Evolutionary conservation across 257 asterid species (phyloP), one percentile per base, ranked within the genome.

Genomic region (Petunia secreta): DNA sequence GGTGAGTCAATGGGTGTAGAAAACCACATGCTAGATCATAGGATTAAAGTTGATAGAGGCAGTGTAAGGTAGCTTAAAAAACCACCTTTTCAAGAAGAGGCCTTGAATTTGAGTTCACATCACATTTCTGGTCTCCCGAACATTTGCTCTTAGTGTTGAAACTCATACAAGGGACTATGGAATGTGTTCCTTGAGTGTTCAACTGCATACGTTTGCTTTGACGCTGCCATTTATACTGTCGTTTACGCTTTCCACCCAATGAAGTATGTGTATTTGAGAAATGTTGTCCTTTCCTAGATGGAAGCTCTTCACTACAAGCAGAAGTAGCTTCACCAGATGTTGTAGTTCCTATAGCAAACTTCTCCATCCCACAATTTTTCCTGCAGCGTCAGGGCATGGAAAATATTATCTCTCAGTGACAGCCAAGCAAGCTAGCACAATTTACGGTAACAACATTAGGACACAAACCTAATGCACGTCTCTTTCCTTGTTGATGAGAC

Each of bases 161-260:
- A 64, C 36, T 80, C 62, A 55, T 63, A 77, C 86, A 78, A n/a
- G 86, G 84, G 81, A 75, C 71, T 83, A 81, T 82, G 78, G 88
- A 81, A 77, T 75, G 75, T 41, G 71, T 73, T 81, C 71, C 89
- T 73, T 77, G 84, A 82, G 54, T 79, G 66, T 81, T 68, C 84
- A 87, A 87, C 85, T 80, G 89, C 80, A 82, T 78, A 57, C 66
- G 86, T 78, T 90, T 90, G 86, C 92, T 90, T 40, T 74, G 87
- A 14, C 97, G 94, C 84, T 85, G 92, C 97, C 96, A 89, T 64
- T 89, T 80, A 81, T 57, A 83, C 85, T 71, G 83, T 75, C 98
- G 86, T 68, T 6, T 79, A 82, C 87, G 89, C 89, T 95, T 93
- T 80, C 75, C 84, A n/a, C 85, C 63, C 71, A 57, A 75, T 63